These are phyloP conservation scores for Ophiocordyceps camponoti-leonardi DNA, from an alignment of 2,329 filamentous ascomycete species.

Conservation along the genomic window DNA sequence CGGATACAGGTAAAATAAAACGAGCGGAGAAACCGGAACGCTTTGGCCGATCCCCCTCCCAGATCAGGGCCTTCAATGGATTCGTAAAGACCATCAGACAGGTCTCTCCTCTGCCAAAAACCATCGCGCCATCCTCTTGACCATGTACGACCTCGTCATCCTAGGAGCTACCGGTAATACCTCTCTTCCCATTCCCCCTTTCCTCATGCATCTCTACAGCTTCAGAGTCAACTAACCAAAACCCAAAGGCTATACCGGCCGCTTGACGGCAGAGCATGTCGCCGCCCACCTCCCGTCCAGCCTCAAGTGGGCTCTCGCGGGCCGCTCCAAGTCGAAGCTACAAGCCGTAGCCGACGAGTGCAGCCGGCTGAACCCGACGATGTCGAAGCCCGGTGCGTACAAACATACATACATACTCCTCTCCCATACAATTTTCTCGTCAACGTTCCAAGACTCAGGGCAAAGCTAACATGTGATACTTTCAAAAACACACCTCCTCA, in stretches of 20 bases:
- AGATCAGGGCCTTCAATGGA: not conserved
- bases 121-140: slow-evolving; percentile 20
- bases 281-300: slow-evolving; percentile 52
- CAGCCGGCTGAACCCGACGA: slow-evolving; percentile 49
- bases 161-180: slow-evolving; percentile 37
- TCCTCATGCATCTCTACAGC: not conserved
- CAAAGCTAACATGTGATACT: slow-evolving; percentile 1
- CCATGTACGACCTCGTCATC: slow-evolving; percentile 37
- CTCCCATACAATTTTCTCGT: no score
- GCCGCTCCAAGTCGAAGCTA: slow-evolving; percentile 64
- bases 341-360: slow-evolving; percentile 50
- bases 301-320: slow-evolving; percentile 76
- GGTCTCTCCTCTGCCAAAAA: slow-evolving; percentile 28
- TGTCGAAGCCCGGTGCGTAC: slow-evolving; percentile 50
- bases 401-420: no score
- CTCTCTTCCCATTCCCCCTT: not conserved
- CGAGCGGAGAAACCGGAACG: not conserved
- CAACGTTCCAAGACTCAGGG: not conserved
- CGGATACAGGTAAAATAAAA: not conserved
- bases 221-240: not conserved
- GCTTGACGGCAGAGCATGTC: slow-evolving; percentile 60
- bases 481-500: slow-evolving; percentile 6
- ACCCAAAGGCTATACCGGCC: slow-evolving; percentile 64
- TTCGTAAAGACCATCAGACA: not conserved
- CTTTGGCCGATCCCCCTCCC: not conserved